Conservation (phyloP, 2,329 filamentous ascomycete species). For the Tolypocladium tundrense region DNA sequence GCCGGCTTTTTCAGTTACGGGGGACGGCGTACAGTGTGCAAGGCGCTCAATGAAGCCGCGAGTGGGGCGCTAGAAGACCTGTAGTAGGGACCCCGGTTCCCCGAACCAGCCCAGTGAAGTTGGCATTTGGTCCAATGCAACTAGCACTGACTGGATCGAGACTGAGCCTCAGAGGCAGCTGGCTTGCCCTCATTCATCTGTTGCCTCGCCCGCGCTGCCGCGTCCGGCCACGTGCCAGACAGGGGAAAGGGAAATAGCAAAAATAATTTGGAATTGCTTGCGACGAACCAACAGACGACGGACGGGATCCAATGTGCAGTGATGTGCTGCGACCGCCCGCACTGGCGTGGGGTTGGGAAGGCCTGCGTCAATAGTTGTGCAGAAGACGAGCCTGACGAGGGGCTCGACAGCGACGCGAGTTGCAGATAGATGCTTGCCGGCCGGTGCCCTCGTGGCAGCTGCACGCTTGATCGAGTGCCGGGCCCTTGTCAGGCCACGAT, state of each 20-base stretch:
- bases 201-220: background rate
- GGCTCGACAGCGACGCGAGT: background rate
- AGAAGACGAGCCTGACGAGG: too few relatives aligned
- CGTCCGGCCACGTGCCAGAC: background rate
- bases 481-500: background rate
- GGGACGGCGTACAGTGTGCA: background rate
- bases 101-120: background rate
- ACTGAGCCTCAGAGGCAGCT: background rate
- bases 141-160: background rate
- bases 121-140: background rate
- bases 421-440: background rate
- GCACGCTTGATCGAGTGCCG: background rate
- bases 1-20: background rate
- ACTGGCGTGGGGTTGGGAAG: background rate
- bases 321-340: background rate
- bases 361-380: background rate
- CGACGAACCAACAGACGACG: background rate
- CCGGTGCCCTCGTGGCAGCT: background rate
- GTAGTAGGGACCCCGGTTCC: background rate
- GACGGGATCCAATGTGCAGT: background rate
- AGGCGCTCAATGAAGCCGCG: background rate
- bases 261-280: background rate
- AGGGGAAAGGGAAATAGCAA: background rate
- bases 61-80: background rate
- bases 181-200: background rate